Evolutionary conservation across 208 protist species (phyloP).

Genomic region (Angomonas ambiguus): DNA sequence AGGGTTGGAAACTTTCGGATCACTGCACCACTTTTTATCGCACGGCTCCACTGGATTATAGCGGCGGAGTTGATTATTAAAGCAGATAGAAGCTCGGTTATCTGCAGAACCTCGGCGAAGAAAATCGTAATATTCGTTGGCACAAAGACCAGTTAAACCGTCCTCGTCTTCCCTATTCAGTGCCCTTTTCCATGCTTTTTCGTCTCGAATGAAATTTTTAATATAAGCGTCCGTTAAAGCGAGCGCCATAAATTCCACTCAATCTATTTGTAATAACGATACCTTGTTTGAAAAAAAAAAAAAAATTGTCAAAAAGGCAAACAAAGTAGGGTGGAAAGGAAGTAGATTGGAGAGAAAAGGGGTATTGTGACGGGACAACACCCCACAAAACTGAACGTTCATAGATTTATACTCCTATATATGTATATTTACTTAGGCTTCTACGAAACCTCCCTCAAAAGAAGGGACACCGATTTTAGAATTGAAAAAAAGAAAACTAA

Average conservation of each 20-base stretch:
- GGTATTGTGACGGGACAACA: not conserved
- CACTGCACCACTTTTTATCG: not conserved
- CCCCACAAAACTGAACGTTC: not conserved
- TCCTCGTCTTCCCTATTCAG: not conserved
- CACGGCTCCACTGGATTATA: not conserved
- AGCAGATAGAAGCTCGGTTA: not conserved
- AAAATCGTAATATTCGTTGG: not conserved
- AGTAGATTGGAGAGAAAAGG: not conserved
- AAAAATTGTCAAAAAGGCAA: not conserved
- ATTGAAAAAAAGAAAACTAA: conserved; percentile 10
- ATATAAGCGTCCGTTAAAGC: conserved; percentile 7
- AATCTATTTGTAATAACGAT: no score
- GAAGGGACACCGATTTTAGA: not conserved
- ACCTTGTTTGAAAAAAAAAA: conserved; percentile 1
- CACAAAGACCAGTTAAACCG: not conserved
- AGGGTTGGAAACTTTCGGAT: not conserved
- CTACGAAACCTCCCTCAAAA: not conserved
- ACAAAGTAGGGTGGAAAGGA: no score
- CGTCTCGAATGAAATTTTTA: conserved; percentile 9
- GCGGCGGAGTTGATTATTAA: not conserved
- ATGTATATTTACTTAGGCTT: conserved; percentile 1
- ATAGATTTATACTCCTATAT: conserved; percentile 2
- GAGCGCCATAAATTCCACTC: not conserved
- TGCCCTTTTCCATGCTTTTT: conserved; percentile 9
- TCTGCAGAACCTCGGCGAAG: not conserved